Conservation (phyloP, 2,329 filamentous ascomycete genomes). For the Colletotrichum karsti region DNA sequence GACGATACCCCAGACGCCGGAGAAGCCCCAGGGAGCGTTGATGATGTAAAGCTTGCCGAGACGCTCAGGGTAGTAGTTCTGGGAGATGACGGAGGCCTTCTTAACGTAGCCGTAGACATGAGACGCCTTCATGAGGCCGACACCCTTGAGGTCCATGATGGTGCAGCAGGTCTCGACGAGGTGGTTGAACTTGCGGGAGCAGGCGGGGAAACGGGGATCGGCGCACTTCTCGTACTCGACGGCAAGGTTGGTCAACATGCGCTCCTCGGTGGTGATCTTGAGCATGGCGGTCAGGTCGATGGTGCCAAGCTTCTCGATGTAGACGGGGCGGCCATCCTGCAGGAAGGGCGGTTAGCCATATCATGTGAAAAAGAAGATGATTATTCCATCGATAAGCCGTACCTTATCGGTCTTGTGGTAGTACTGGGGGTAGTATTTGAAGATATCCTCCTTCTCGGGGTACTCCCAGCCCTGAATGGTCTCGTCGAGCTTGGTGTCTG, state of each 20-base stretch:
- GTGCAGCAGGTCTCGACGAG: conserved; percentile 98
- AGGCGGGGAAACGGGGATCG: conserved; percentile 92
- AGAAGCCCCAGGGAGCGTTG: conserved; percentile 97
- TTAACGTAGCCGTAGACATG: conserved; percentile 90
- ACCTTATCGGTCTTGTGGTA: conserved; percentile 97
- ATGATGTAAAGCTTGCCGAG: conserved; percentile 96
- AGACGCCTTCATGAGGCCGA: conserved; percentile 81
- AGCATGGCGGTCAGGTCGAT: conserved; percentile 91
- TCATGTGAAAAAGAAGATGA: background rate
- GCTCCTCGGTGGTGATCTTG: conserved; percentile 90
- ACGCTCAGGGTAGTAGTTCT: conserved; percentile 99
- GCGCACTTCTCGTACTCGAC: conserved; percentile 97
- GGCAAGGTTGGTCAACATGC: conserved; percentile 96
- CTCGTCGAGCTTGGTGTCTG: conserved; percentile 84
- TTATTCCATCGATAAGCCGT: conserved; percentile 25
- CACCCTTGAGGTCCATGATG: conserved; percentile 97
- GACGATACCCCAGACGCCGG: conserved; percentile 82
- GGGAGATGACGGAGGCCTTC: conserved; percentile 86
- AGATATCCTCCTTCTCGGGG: conserved; percentile 82
- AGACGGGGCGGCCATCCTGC: conserved; percentile 94
- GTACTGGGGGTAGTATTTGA: conserved; percentile 96
- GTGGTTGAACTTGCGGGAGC: conserved; percentile 88
- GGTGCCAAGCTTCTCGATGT: conserved; percentile 95
- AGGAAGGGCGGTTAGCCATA: conserved; percentile 4
- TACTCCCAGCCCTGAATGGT: conserved; percentile 86